phyloP scores from a whole-genome alignment of 1,284 basidiomycete genomes.

The Moesziomyces sp. region DNA sequence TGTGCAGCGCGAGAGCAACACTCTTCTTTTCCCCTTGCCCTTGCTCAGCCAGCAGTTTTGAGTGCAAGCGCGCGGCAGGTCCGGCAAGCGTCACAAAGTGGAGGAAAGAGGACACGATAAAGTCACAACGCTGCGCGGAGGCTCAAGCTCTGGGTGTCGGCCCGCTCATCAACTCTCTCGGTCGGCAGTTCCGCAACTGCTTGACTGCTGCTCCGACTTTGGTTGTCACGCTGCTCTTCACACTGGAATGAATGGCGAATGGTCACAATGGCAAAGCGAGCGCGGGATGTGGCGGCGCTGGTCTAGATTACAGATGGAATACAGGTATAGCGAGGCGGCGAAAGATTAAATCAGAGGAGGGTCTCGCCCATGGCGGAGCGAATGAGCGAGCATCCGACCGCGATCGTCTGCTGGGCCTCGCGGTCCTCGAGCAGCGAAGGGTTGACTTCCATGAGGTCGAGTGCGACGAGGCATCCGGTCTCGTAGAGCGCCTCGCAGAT shows the following conservation, averaged over 20 bases:
- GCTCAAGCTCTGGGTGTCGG: neutral
- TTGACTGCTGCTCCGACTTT: neutral
- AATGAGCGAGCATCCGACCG: constrained; percentile 91
- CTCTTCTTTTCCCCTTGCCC: constrained; percentile 5
- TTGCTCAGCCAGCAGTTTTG: no score
- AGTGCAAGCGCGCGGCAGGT: no score
- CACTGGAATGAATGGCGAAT: no score
- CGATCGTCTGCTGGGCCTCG: constrained; percentile 83
- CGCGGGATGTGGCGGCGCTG: neutral
- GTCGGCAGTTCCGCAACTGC: neutral
- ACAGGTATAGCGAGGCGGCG: neutral
- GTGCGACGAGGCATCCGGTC: constrained; percentile 88
- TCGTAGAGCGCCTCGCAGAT: constrained; percentile 94
- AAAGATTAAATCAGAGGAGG: constrained; percentile 23
- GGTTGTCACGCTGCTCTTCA: no score
- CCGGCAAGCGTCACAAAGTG: neutral
- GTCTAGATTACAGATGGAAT: neutral
- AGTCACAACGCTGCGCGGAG: neutral
- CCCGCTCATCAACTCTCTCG: neutral
- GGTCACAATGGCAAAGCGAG: no score
- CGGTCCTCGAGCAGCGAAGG: constrained; percentile 81
- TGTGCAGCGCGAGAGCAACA: constrained; percentile 10
- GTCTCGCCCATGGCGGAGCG: constrained; percentile 82
- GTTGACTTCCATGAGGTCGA: constrained; percentile 88
- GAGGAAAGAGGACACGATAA: neutral